Evolutionary conservation across 257 asterid species (phyloP), one percentile per base, ranked within the genome.

Genomic region (Datura wrightii): DNA sequence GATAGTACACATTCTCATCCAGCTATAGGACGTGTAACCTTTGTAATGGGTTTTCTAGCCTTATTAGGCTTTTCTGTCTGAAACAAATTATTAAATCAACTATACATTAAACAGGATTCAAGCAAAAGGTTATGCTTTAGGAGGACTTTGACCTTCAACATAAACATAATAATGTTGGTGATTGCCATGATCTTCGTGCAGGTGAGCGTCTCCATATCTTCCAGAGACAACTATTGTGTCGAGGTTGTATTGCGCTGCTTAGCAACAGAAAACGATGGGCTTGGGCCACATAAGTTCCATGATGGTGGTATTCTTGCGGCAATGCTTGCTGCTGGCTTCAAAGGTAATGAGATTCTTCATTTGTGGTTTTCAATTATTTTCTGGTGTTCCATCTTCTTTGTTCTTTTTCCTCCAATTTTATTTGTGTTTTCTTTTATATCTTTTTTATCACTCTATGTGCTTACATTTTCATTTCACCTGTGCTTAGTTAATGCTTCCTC

Each of bases 241-340:
- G 98, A 93, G 88, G 94, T 95, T 85, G 96, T 86, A 58, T 91
- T 94, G 79, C 97, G 98, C 83, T 94, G 99, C 91, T 85, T 90
- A 91, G 98, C 98, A 56, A 89, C 87, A 83, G 97, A 91, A 48
- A 95, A 97, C 37, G 98, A 97, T 91, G 99, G 98, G 84, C 91
- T 97, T 89, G 99, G 98, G 85, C 79, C 85, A 66, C 97, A 95
- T 70, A 90, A 92, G 80, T 92, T 87, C 83, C 90, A 93, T 82
- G 97, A 97, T 92, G 99, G 99, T 81, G 98, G 99, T 60, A 72
- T 97, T 88, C 94, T 97, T 79, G 95, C 95, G 71, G 89, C 88
- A 41, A 90, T 94, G 87, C 87, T 95, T 89, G 95, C 98, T 0
- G 93, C 98, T 88, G 97, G 99, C 87, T 91, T 95, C 92, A 97